Evolutionary conservation across 371 early-diverging fungal species (phyloP).

Genomic region (Mortierella sp.): DNA sequence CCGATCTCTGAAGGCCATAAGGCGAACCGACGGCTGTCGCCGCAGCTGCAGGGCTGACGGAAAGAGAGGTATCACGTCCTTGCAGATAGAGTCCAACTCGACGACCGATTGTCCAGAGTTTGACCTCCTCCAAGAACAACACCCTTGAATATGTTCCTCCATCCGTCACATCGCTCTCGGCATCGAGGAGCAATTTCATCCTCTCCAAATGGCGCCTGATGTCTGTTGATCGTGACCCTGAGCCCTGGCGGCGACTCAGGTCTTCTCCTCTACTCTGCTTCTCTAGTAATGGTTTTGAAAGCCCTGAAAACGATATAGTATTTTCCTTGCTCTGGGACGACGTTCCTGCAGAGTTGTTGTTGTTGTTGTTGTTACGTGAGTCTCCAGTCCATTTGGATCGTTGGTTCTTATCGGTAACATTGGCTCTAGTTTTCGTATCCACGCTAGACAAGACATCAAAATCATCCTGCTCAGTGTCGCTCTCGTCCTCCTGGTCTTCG

Average conservation of each 20-base stretch:
- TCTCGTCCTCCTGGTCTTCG: slow-evolving; percentile 2
- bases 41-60: background rate
- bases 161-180: slow-evolving; percentile 34
- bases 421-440: background rate
- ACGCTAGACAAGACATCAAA: background rate
- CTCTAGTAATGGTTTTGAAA: slow-evolving; percentile 20
- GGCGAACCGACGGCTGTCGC: background rate
- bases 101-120: slow-evolving; percentile 43
- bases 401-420: background rate
- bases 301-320: background rate
- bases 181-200: slow-evolving; percentile 32
- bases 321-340: background rate
- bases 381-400: background rate
- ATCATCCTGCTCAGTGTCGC: slow-evolving; percentile 16
- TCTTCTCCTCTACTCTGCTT: slow-evolving; percentile 24
- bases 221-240: slow-evolving; percentile 5
- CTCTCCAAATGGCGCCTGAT: slow-evolving; percentile 34
- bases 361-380: background rate
- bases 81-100: slow-evolving; percentile 35
- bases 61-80: slow-evolving; percentile 7
- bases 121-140: slow-evolving; percentile 39
- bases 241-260: background rate
- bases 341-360: background rate
- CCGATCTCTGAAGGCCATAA: background rate
- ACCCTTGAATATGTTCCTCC: slow-evolving; percentile 38